These are phyloP conservation scores for Marasmius oreades DNA, from an alignment of 1,284 basidiomycete species.

Conservation along the genomic window DNA sequence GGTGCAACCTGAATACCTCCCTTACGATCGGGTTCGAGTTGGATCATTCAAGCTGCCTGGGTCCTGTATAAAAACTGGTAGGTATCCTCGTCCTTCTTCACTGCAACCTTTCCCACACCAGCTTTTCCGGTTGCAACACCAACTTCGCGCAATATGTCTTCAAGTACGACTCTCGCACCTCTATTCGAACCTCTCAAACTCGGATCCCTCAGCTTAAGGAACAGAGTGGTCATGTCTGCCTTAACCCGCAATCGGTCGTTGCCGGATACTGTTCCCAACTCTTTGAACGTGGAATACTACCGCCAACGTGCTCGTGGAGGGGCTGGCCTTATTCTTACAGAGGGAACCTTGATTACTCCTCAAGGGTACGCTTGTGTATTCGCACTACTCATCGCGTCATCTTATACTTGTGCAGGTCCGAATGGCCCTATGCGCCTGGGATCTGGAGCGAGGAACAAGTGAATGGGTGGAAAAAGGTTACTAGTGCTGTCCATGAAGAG, in stretches of 20 bases:
- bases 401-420: slow-evolving; percentile 26
- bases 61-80: too few species aligned
- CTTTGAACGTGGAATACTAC: slow-evolving; percentile 42
- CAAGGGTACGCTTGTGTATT: slow-evolving; percentile 31
- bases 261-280: slow-evolving; percentile 23
- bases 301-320: slow-evolving; percentile 33
- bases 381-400: slow-evolving; percentile 1
- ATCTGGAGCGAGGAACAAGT: slow-evolving; percentile 29
- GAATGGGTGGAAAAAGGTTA: slow-evolving; percentile 33
- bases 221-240: slow-evolving; percentile 30
- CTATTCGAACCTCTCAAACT: slow-evolving; percentile 6
- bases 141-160: too few species aligned
- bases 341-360: slow-evolving; percentile 36
- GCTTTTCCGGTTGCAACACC: too few species aligned
- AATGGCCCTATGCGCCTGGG: slow-evolving; percentile 38
- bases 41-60: too few species aligned
- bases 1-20: too few species aligned
- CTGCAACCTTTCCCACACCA: too few species aligned
- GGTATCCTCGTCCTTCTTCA: too few species aligned
- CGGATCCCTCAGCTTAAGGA: slow-evolving; percentile 6
- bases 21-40: too few species aligned
- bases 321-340: slow-evolving; percentile 42
- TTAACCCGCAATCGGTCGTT: slow-evolving; percentile 33
- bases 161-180: not conserved
- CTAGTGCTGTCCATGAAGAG: slow-evolving; percentile 31